Evolutionary conservation across 2,329 filamentous ascomycete species (phyloP), one percentile per base, ranked within the genome.

Genomic region (Xylariaceae sp.): DNA sequence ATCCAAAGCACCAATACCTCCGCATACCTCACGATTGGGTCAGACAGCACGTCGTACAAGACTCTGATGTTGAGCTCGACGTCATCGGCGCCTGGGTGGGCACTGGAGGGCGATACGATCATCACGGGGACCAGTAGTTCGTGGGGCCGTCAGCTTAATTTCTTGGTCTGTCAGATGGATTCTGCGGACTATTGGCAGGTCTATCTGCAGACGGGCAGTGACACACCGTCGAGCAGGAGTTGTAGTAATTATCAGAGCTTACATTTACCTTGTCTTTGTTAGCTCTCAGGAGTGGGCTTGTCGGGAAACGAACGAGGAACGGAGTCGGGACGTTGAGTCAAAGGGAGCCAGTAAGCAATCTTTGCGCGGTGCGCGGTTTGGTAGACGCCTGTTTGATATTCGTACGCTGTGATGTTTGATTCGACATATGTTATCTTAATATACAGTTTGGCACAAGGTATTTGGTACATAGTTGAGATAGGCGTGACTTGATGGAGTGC

Each of bases 211-310:
- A 79, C 74, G 1, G 76, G 77, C 1, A 75, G 70, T 43, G 74
- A 76, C 36, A 67, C 66, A 33, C 76, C 77, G 1, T 71, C 68
- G 45, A 76, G 75, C 2, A 68, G 66, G 62, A 74, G 68, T 5
- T 80, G 77, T 57, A 79, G 73, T 55, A 79, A 79, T 59, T 78
- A 75, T 51, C 75, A 79, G 67, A 77, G 75, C 27, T 66, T 80
- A 48, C 77, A 80, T 64, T 60, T 79, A 58, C 77, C 76, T 31
- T 78, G 75, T 54, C 57, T 79, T 35, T 78, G 75, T 44, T 75
- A 47, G 42, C 22, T n/a, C 3, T 3, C 5, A 36, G 27, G n/a
- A 12, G 41, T 14, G 11, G 17, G 15, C 19, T 18, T 19, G 18
- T 31, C 32, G 7, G 11, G 32, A 15, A 18, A n/a, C 2, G 19